Percentiles rank a stretch among this genome's conserved stretches.
These are phyloP conservation scores for Talaromyces sp. DNA, from an alignment of 2,329 filamentous ascomycete species.

Conservation along the genomic window DNA sequence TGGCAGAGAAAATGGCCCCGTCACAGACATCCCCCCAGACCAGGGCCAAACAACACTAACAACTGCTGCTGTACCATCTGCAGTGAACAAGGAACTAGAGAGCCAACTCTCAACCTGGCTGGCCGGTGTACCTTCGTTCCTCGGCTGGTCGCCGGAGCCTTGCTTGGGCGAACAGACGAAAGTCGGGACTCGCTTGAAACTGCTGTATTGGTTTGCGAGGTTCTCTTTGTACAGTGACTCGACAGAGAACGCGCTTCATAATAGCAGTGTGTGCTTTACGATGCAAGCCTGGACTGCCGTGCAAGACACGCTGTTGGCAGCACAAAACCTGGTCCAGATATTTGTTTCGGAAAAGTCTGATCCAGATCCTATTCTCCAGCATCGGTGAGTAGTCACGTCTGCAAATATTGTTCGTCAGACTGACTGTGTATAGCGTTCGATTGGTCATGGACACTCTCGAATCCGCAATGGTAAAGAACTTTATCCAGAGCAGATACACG, in stretches of 20 bases:
- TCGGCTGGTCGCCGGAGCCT: slow-evolving; percentile 2
- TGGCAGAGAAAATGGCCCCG: background rate
- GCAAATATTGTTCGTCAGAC: background rate
- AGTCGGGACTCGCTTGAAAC: slow-evolving; percentile 2
- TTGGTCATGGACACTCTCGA: background rate
- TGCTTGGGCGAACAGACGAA: background rate
- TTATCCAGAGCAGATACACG: background rate
- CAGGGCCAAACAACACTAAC: background rate
- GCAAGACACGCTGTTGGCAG: background rate
- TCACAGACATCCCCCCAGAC: background rate
- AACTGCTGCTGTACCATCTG: background rate
- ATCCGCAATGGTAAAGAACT: background rate
- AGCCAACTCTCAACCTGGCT: background rate
- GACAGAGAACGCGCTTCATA: background rate
- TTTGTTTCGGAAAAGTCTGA: slow-evolving; percentile 1
- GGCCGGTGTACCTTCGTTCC: background rate
- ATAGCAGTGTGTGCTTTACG: background rate
- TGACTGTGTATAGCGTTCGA: background rate
- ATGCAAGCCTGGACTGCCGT: slow-evolving; percentile 1
- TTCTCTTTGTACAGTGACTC: slow-evolving; percentile 1
- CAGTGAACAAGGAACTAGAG: slow-evolving; percentile 4
- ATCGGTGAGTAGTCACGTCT: background rate
- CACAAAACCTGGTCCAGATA: background rate
- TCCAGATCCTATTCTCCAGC: background rate
- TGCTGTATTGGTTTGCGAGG: slow-evolving; percentile 2